These are phyloP conservation scores for Yarrowia sp. DNA, from an alignment of 805 yeast species.

Conservation along the genomic window DNA sequence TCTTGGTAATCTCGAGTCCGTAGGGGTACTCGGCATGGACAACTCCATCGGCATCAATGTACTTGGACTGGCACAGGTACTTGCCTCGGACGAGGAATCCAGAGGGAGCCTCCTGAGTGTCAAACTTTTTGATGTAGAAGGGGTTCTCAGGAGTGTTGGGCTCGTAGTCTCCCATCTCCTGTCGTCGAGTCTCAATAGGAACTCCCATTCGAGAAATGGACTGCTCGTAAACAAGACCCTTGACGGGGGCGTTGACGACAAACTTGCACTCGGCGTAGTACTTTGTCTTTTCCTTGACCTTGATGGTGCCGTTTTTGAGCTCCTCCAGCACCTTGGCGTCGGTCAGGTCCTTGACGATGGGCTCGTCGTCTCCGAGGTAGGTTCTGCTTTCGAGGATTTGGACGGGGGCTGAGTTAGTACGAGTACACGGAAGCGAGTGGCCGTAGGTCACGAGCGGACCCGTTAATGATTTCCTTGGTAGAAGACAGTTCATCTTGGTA, in stretches of 20 bases:
- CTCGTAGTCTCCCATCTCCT: conserved; percentile 86
- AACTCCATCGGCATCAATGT: conserved; percentile 79
- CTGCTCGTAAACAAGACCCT: conserved; percentile 85
- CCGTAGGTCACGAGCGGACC: no score
- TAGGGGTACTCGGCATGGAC: conserved; percentile 74
- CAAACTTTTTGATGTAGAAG: conserved; percentile 56
- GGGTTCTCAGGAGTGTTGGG: conserved; percentile 83
- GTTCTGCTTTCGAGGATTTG: conserved; percentile 76
- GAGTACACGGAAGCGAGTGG: no score
- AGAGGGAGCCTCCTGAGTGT: conserved; percentile 83
- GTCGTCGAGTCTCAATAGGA: conserved; percentile 78
- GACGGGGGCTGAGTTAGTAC: conserved; percentile 40
- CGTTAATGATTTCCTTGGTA: no score
- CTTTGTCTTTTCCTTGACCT: conserved; percentile 71
- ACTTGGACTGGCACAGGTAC: conserved; percentile 75
- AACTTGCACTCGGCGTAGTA: conserved; percentile 72
- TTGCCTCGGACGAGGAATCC: conserved; percentile 86
- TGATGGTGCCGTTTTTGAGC: conserved; percentile 62
- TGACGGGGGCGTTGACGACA: conserved; percentile 82
- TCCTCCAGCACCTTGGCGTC: conserved; percentile 55
- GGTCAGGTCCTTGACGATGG: conserved; percentile 67
- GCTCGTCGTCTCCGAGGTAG: conserved; percentile 62
- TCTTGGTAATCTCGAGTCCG: conserved; percentile 77
- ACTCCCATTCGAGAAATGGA: conserved; percentile 83
- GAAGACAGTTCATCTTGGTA: no score